phyloP scores from a whole-genome alignment of 129 eudicot species.

The Smallanthus sonchifolius region DNA sequence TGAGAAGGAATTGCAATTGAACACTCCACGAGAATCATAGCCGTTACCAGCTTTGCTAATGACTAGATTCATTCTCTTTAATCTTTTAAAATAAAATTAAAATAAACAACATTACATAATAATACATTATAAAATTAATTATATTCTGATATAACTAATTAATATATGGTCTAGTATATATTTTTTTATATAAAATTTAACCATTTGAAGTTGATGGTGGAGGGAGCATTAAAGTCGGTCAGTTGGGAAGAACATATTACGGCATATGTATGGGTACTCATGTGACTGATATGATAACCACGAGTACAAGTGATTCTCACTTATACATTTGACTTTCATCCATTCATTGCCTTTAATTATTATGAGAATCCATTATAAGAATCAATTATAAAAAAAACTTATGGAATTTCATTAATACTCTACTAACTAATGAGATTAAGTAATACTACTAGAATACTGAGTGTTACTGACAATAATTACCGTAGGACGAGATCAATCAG shows the following conservation, averaged over 20 bases:
- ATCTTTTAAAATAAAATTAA: background rate
- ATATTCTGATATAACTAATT: background rate
- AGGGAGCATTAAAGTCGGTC: constrained; percentile 9
- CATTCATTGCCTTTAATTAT: background rate
- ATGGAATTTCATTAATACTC: no score
- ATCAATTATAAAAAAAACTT: no score
- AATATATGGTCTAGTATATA: background rate
- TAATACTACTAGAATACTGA: no score
- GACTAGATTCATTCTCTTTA: background rate
- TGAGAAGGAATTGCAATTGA: no score
- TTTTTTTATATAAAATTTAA: background rate
- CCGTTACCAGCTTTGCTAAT: background rate
- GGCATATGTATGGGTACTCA: background rate
- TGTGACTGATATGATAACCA: constrained; percentile 1
- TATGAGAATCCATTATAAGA: no score
- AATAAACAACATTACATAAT: background rate
- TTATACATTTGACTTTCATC: background rate
- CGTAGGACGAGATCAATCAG: no score
- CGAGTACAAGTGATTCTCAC: background rate
- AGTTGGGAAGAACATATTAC: constrained; percentile 1
- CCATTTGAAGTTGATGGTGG: background rate
- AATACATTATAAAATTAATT: background rate
- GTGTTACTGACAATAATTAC: no score
- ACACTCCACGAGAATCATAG: no score
- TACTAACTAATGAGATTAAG: no score